Conservation (phyloP, 371 early-diverging fungal species). For the Nosema bombycis region DNA sequence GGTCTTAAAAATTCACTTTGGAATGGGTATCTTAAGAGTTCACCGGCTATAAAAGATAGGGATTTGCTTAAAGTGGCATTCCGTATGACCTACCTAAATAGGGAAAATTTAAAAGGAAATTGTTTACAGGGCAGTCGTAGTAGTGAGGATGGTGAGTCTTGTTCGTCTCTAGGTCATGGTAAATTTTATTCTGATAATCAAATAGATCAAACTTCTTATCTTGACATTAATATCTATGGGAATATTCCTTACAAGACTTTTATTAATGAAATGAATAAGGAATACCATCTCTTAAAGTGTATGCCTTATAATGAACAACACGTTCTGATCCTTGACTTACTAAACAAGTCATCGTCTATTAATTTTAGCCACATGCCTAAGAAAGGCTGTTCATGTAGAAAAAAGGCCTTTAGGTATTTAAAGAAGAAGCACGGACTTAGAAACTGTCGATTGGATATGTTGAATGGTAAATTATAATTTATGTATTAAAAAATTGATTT, state of each 20-base stretch:
- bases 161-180: too few species aligned
- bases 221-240: conserved; percentile 26
- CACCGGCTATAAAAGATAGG: conserved; percentile 62
- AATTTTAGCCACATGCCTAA: too few species aligned
- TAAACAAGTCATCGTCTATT: too few species aligned
- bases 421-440: background rate
- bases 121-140: background rate
- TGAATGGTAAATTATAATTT: too few species aligned
- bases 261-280: conserved; percentile 37
- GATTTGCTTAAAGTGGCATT: conserved; percentile 52
- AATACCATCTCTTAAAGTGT: conserved; percentile 38
- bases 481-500: too few species aligned
- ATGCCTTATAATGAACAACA: conserved; percentile 15
- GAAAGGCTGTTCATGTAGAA: background rate
- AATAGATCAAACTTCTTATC: conserved; percentile 11
- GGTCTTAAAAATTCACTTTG: conserved; percentile 68
- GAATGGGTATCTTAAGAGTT: conserved; percentile 70
- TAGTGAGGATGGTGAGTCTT: too few species aligned
- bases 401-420: background rate
- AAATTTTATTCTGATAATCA: conserved; percentile 1
- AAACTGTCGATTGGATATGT: conserved; percentile 5
- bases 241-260: conserved; percentile 29
- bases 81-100: conserved; percentile 30
- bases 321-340: conserved; percentile 1
- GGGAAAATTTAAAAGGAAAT: background rate